Evolutionary conservation across 225 moss, liverwort and hornwort species (phyloP).

Genomic region (Climacium dendroides): DNA sequence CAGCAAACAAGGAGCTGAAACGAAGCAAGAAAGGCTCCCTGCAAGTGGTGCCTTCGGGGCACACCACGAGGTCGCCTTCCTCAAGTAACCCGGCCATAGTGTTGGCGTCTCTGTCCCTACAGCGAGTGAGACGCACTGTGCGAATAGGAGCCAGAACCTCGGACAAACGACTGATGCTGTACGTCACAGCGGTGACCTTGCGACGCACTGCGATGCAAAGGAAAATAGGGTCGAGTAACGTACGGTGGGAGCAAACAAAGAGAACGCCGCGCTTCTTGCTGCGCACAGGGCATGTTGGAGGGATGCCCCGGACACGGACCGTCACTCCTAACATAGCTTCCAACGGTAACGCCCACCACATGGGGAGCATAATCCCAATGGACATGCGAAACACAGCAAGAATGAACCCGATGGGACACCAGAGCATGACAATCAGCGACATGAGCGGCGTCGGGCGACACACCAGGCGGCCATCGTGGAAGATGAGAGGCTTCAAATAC

Average conservation of each 20-base stretch:
- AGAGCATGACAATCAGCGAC: constrained; percentile 47
- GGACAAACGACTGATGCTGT: constrained; percentile 55
- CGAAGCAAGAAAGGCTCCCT: constrained; percentile 72
- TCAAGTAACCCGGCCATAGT: constrained; percentile 52
- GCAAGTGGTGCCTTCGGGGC: constrained; percentile 91
- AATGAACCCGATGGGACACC: constrained; percentile 53
- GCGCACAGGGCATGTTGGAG: constrained; percentile 12
- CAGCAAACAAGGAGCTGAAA: constrained; percentile 74
- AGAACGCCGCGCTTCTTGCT: constrained; percentile 50
- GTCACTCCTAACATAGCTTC: constrained; percentile 51
- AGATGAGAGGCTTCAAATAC: constrained; percentile 63
- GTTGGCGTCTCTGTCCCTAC: constrained; percentile 29
- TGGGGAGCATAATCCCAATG: constrained; percentile 43
- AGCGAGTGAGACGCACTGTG: constrained; percentile 54
- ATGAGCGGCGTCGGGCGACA: constrained; percentile 61
- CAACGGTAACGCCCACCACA: constrained; percentile 59
- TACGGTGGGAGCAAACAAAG: constrained; percentile 71
- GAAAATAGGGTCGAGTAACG: constrained; percentile 75
- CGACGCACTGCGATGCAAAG: constrained; percentile 55
- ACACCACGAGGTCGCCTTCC: constrained; percentile 75
- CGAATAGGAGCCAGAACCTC: constrained; percentile 70
- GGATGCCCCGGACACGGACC: constrained; percentile 38
- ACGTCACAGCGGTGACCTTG: constrained; percentile 68
- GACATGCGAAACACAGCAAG: constrained; percentile 45
- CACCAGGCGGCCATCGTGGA: constrained; percentile 73